phyloP scores from a whole-genome alignment of 257 asterid species.

The Buddleja alternifolia region DNA sequence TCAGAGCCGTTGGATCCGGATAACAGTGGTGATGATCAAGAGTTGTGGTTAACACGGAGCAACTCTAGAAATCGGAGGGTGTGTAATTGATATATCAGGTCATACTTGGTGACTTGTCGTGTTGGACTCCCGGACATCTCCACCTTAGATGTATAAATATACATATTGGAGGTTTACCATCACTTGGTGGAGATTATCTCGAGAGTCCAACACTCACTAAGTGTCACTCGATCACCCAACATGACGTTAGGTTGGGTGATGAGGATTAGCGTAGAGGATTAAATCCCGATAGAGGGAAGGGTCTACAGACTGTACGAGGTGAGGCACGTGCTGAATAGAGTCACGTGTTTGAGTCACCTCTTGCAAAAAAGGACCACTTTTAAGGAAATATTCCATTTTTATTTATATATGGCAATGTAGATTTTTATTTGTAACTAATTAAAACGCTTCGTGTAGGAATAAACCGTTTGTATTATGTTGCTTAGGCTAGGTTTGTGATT shows the following conservation, averaged over 20 bases:
- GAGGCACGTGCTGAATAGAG: conserved; percentile 34
- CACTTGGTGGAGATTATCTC: too few species aligned
- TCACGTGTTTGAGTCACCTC: conserved; percentile 22
- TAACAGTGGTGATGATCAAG: conserved; percentile 32
- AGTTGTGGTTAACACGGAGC: conserved; percentile 21
- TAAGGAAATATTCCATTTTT: conserved; percentile 27
- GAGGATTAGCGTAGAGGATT: conserved; percentile 22
- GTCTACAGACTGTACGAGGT: conserved; percentile 29
- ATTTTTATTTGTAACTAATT: not conserved
- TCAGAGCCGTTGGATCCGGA: conserved; percentile 43
- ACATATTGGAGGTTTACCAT: too few species aligned
- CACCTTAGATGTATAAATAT: too few species aligned
- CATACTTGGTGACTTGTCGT: too few species aligned
- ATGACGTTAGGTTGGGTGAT: conserved; percentile 3
- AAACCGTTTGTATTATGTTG: too few species aligned
- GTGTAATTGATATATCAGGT: conserved; percentile 28
- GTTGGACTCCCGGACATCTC: too few species aligned
- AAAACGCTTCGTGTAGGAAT: too few species aligned
- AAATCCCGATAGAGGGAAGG: conserved; percentile 28
- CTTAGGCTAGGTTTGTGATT: not conserved
- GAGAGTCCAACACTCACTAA: too few species aligned
- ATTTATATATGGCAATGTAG: not conserved
- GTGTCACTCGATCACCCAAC: too few species aligned
- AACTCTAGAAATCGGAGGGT: conserved; percentile 36
- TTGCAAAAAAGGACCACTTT: conserved; percentile 1